These are phyloP conservation scores for Austroboletus niveus DNA, from an alignment of 1,284 basidiomycete species.

Conservation along the genomic window DNA sequence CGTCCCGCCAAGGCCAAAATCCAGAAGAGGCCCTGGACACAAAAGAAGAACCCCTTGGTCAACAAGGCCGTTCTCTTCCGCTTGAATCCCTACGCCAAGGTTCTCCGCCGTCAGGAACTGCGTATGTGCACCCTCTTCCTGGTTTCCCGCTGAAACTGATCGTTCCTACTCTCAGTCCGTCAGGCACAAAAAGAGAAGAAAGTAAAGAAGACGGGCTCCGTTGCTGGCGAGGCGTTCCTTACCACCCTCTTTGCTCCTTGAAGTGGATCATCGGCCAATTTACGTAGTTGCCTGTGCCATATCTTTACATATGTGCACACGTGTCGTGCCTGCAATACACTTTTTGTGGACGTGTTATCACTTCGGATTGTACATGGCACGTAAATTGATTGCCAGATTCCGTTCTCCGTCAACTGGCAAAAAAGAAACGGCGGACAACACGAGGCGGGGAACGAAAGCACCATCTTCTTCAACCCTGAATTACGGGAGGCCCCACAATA, in stretches of 20 bases:
- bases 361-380: no score
- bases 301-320: conserved; percentile 13
- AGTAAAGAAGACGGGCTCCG: conserved; percentile 60
- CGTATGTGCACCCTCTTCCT: conserved; percentile 48
- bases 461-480: no score
- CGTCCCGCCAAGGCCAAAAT: conserved; percentile 80
- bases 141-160: background rate
- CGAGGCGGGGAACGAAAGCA: no score
- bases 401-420: no score
- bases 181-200: conserved; percentile 68
- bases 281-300: conserved; percentile 12
- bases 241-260: conserved; percentile 83
- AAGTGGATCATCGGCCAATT: conserved; percentile 26
- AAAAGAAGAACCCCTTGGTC: conserved; percentile 98
- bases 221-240: conserved; percentile 86
- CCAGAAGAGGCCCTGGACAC: conserved; percentile 94
- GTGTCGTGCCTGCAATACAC: conserved; percentile 12
- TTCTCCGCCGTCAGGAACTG: conserved; percentile 83
- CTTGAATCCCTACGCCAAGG: conserved; percentile 99
- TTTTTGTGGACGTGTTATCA: no score
- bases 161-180: conserved; percentile 51
- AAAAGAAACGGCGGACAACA: no score
- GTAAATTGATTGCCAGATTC: no score
- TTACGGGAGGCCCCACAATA: no score
- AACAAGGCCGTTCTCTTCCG: conserved; percentile 98